Conservation (phyloP, 768 basidiomycete genomes). For the Suillus cothurnatus region DNA sequence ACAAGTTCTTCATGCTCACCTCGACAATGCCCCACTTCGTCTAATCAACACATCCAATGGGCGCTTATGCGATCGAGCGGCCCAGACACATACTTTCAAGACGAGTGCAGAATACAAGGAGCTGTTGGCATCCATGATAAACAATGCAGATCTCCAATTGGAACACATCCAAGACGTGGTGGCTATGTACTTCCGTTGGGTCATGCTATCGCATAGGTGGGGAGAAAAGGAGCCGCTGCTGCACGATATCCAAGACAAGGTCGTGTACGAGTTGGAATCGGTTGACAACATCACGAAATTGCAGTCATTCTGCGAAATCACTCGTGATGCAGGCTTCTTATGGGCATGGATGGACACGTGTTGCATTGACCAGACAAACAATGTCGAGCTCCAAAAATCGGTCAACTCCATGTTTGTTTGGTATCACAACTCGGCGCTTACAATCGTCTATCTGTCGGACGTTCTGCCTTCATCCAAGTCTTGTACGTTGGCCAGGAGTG, state of each 20-base stretch:
- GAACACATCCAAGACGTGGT: slow-evolving; percentile 12
- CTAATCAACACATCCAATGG: not conserved
- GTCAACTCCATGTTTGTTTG: slow-evolving; percentile 32
- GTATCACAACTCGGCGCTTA: slow-evolving; percentile 27
- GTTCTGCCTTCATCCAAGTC: slow-evolving; percentile 8
- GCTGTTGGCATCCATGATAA: not conserved
- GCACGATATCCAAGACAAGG: slow-evolving; percentile 15
- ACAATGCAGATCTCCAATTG: not conserved
- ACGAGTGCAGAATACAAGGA: not conserved
- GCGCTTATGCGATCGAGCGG: not conserved
- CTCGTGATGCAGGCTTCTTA: slow-evolving; percentile 29
- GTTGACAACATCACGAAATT: slow-evolving; percentile 17
- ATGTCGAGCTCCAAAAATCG: slow-evolving; percentile 27
- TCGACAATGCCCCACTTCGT: not conserved
- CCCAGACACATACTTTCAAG: not conserved
- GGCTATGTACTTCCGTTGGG: slow-evolving; percentile 25
- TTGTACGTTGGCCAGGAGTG: not conserved
- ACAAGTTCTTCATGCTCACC: not conserved
- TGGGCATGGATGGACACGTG: slow-evolving; percentile 34
- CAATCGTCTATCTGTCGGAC: slow-evolving; percentile 29
- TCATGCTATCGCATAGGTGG: slow-evolving; percentile 33
- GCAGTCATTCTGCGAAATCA: slow-evolving; percentile 30
- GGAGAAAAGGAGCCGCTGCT: slow-evolving; percentile 19
- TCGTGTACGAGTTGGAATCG: slow-evolving; percentile 23
- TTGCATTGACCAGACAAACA: slow-evolving; percentile 27